phyloP scores from a whole-genome alignment of 306 rosid genomes.

The Carpinus viminea region DNA sequence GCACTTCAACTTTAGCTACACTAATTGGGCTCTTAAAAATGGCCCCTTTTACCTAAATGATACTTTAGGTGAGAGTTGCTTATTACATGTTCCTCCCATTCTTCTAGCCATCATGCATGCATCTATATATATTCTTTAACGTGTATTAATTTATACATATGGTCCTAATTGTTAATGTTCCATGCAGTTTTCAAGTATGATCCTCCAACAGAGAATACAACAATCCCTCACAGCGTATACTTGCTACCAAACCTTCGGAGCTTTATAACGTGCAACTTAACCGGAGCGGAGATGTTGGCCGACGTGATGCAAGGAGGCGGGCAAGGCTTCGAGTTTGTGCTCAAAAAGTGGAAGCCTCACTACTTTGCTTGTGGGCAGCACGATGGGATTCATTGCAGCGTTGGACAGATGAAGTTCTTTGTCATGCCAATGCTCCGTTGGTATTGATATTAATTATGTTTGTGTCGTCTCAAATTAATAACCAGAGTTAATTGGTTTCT shows the following conservation, averaged over 20 bases:
- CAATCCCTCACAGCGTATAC: conserved; percentile 42
- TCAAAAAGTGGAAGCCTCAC: conserved; percentile 45
- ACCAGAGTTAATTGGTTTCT: too few relatives aligned
- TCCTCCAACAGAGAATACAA: conserved; percentile 9
- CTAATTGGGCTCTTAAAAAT: conserved; percentile 46
- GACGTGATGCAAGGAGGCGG: conserved; percentile 34
- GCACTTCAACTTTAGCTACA: conserved; percentile 55
- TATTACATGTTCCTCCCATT: too few relatives aligned
- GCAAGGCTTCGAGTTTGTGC: conserved; percentile 42
- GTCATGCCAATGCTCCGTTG: conserved; percentile 24
- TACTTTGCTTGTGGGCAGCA: conserved; percentile 56
- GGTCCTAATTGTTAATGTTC: not conserved
- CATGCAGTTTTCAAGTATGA: conserved; percentile 58
- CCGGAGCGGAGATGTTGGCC: conserved; percentile 40
- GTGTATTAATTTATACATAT: too few relatives aligned
- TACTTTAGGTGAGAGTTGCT: conserved; percentile 36
- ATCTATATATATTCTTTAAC: too few relatives aligned
- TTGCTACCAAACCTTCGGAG: conserved; percentile 46
- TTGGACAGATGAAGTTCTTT: conserved; percentile 52
- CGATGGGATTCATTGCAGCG: conserved; percentile 45
- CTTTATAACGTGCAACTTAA: conserved; percentile 47
- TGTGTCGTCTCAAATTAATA: too few relatives aligned
- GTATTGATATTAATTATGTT: too few relatives aligned
- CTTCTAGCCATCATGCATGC: too few relatives aligned
- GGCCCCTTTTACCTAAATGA: conserved; percentile 61